Base-by-base conservation (phyloP, 108 stramenopile genomes). In the Skeletonema potamos region DNA sequence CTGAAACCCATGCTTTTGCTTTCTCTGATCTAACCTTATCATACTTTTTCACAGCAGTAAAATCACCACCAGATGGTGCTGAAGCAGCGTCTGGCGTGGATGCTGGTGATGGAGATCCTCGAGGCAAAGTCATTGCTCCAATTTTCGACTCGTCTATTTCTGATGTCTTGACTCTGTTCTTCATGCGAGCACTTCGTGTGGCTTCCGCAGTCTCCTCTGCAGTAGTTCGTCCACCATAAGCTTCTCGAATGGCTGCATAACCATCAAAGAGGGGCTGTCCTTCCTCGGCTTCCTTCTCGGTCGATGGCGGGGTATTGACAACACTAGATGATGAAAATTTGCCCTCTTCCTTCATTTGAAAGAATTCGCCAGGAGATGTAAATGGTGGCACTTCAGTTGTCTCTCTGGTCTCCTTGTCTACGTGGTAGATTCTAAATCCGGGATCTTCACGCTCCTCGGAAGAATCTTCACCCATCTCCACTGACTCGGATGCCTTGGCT, bases 381-480 rank as follows among this genome's bases (percentile, higher is more conserved):
- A 87, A 94, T 1, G 90, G 92, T n/a, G 92, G 92, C 15, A 94
- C 85, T 54, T 84, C 84, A 18, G 68, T 70, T n/a, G 57, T 11
- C 54, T 86, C 83, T 30, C 92, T 77, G 4, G 88, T 89, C 39
- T 83, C 72, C 15, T 58, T 36, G 66, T 86, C 88, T 20, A 88
- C 73, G 51, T 87, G 81, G 27, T 80, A 86, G 27, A 93, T 89
- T 24, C 90, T 83, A 69, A 93, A 93, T 30, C 84, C 82, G 7
- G 86, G 87, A 56, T 93, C 89, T 22, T 90, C 88, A 26, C 79
- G 64, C 62, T 73, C 77, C 18, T 77, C 51, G 24, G 58, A 33
- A 2, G 68, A 37, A 58, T 64, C 56, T 34, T 69, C 65, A 10
- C 48, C 64, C 71, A 67, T 85, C 73, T 68, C 70, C 20, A 54